A percentile compares a stretch with the other conserved stretches of the same genome.
Conservation (phyloP, 306 rosid species). For the Trifolium fragiferum region DNA sequence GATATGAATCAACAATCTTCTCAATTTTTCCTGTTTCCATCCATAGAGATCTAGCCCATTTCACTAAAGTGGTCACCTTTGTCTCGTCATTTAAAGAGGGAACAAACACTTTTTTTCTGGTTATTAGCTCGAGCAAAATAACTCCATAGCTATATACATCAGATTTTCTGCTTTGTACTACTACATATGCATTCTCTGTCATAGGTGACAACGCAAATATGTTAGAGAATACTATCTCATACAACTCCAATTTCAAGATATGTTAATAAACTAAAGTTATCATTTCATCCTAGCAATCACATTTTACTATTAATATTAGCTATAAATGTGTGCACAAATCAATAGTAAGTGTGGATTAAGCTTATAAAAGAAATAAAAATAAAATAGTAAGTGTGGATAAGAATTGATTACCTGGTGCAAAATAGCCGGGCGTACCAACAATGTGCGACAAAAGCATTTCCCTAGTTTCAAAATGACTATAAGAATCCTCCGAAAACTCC, state of each 20-base stretch:
- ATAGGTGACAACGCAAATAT: neutral
- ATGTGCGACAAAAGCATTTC: slow-evolving; percentile 44
- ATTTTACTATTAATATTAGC: no score
- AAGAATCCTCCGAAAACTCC: slow-evolving; percentile 25
- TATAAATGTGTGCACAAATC: no score
- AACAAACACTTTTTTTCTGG: slow-evolving; percentile 62
- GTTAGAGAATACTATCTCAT: neutral
- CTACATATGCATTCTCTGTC: slow-evolving; percentile 66
- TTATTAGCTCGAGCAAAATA: slow-evolving; percentile 71
- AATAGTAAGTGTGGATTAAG: neutral
- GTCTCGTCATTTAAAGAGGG: slow-evolving; percentile 38
- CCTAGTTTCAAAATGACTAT: slow-evolving; percentile 49
- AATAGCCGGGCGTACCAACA: slow-evolving; percentile 69
- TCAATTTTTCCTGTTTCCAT: slow-evolving; percentile 35
- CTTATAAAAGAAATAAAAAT: no score
- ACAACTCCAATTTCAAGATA: slow-evolving; percentile 39
- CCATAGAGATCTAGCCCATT: slow-evolving; percentile 63
- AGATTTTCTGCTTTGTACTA: slow-evolving; percentile 50
- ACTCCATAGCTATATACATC: slow-evolving; percentile 80
- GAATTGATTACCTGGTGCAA: slow-evolving; percentile 72
- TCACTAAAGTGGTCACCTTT: slow-evolving; percentile 27
- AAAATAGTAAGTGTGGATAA: neutral
- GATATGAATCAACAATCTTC: slow-evolving; percentile 55
- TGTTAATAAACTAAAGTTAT: neutral
- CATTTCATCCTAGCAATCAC: neutral